Conservation (phyloP, 1,284 basidiomycete genomes). For the Gymnopus androsaceus region DNA sequence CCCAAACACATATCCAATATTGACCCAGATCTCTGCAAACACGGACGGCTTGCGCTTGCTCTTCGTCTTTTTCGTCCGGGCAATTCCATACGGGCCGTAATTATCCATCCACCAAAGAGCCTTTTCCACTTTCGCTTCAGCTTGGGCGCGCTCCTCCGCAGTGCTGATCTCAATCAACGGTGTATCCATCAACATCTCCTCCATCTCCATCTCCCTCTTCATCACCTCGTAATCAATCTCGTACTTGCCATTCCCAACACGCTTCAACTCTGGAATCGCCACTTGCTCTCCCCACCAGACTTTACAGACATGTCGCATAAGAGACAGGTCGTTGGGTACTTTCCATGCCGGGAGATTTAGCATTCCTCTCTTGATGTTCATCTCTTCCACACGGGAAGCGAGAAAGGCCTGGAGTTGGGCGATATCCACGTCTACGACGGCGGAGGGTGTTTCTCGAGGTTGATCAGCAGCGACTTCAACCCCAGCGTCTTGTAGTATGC, state of each 20-base stretch:
- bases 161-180: slow-evolving; percentile 5
- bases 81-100: background rate
- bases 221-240: slow-evolving; percentile 1
- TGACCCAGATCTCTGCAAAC: slow-evolving; percentile 1
- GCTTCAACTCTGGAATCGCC: slow-evolving; percentile 1
- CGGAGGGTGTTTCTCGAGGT: background rate
- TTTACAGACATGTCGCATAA: slow-evolving; percentile 2
- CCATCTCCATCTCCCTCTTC: background rate
- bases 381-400: background rate
- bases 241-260: background rate
- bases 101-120: background rate
- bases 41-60: background rate
- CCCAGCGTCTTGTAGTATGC: background rate
- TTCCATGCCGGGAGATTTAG: background rate
- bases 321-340: background rate
- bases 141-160: background rate
- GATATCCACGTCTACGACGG: background rate
- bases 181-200: background rate
- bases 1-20: background rate
- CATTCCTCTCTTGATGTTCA: background rate
- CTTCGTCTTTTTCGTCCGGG: background rate
- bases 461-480: too few species aligned
- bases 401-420: background rate
- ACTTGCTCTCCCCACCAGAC: background rate
- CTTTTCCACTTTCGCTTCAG: background rate